These are phyloP conservation scores for Geotrichum macrosporum DNA, from an alignment of 1,139 yeast species.

Conservation along the genomic window DNA sequence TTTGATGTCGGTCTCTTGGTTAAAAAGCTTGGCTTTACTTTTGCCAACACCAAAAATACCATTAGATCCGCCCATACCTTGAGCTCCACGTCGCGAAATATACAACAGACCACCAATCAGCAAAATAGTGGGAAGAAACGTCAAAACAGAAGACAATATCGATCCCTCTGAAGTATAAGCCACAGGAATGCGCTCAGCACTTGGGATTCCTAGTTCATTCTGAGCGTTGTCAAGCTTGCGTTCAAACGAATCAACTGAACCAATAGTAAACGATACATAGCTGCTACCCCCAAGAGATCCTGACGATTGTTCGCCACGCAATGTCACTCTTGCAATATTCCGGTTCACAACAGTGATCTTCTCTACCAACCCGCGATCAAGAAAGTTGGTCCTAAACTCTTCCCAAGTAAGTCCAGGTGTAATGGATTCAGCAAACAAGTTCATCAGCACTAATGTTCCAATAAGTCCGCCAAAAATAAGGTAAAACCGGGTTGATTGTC, in stretches of 20 bases:
- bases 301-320: conserved; percentile 26
- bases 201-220: conserved; percentile 61
- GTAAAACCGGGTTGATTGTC: conserved; percentile 9
- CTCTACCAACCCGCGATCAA: conserved; percentile 80
- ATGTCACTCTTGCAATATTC: conserved; percentile 56
- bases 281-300: conserved; percentile 31
- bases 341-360: conserved; percentile 72
- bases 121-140: conserved; percentile 78
- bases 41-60: conserved; percentile 62
- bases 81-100: conserved; percentile 59
- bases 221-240: conserved; percentile 73
- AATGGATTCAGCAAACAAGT: conserved; percentile 12
- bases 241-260: conserved; percentile 86
- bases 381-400: conserved; percentile 75
- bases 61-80: conserved; percentile 40
- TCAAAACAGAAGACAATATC: conserved; percentile 54
- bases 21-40: conserved; percentile 77
- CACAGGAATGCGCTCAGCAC: conserved; percentile 72
- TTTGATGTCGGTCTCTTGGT: conserved; percentile 85
- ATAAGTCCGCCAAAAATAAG: conserved; percentile 9
- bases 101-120: conserved; percentile 82
- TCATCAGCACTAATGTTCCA: conserved; percentile 11
- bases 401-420: conserved; percentile 64
- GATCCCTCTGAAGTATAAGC: conserved; percentile 58
- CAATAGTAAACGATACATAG: conserved; percentile 62